phyloP scores from a whole-genome alignment of 305 asterid species.

The Coffea humblotiana region DNA sequence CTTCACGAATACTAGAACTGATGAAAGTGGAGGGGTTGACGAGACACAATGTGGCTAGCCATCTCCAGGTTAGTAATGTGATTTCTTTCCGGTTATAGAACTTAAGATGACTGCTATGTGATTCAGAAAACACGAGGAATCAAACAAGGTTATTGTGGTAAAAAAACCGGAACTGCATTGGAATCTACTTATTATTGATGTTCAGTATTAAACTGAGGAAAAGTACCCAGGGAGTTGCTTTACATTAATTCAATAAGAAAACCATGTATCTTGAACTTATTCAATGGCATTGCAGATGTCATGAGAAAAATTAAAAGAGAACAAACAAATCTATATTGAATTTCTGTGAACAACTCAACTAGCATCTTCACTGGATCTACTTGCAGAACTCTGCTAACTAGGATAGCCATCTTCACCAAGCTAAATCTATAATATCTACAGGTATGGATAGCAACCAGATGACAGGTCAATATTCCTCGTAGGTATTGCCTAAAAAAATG shows the following conservation, averaged over 20 bases:
- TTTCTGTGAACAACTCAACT: too few species aligned
- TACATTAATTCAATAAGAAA: background rate
- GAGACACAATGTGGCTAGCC: conserved; percentile 53
- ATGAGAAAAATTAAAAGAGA: background rate
- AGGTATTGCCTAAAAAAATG: too few species aligned
- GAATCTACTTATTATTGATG: background rate
- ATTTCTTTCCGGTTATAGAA: background rate
- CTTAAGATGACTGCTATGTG: background rate
- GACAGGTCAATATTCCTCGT: too few species aligned
- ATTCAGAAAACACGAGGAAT: background rate
- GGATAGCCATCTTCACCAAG: too few species aligned
- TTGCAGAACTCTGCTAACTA: too few species aligned
- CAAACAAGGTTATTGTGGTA: background rate
- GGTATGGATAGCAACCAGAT: too few species aligned
- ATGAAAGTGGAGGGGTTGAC: conserved; percentile 58
- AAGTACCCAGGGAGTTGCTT: background rate
- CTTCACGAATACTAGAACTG: conserved; percentile 51
- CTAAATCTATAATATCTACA: too few species aligned
- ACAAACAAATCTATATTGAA: background rate
- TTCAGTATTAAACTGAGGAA: background rate
- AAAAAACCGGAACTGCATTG: background rate
- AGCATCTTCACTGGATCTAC: too few species aligned
- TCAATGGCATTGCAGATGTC: background rate
- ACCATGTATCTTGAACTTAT: background rate
- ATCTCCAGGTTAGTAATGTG: conserved; percentile 43